Base-by-base conservation (phyloP, 176 grass and related monocot genomes). In the Melocanna baccifera region DNA sequence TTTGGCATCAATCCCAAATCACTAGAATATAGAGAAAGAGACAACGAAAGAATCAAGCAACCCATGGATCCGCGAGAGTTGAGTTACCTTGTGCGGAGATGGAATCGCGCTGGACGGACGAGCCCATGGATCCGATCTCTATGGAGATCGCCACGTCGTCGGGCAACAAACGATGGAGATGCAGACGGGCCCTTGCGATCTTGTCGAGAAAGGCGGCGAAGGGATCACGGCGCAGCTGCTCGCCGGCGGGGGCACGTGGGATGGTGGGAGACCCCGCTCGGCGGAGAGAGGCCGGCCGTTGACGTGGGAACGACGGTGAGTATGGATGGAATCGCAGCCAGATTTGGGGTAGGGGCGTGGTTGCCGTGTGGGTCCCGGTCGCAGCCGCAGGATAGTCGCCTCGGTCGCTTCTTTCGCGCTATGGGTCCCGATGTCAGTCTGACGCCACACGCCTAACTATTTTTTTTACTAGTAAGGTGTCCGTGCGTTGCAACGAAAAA, bases 81-180 rank as follows among this genome's bases (percentile, higher is more conserved):
- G 15, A 8, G n/a, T 58, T 67, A 89, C 87, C 87, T 89, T 37
- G 62, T 3, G 69, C 29, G 3, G 87, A 29, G 50, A 36, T 29
- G 22, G 82, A 0, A 67, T 85, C 87, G 51, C 13, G 28, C 76
- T 85, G 87, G 69, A 77, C 37, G 61, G 82, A 75, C 6, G 82
- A 85, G 69, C 82, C 87, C 87, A 85, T 85, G 87, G 82, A 85
- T 50, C 82, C 87, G 51, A 89, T 85, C 76, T 89, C 82, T 12
- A 85, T 23, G 76, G 87, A 89, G 18, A 9, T 34, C 76, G 82
- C 76, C 87, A 85, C 87, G 48, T 28, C 87, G 71, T 50, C 58
- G 57, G 61, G 45, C 19, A 73, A 57, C 50, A 52, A 52, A 52
- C 16, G 16, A 52, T 19, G 50, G 50, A 50, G 48, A 15, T 55